Evolutionary conservation across 768 basidiomycete species (phyloP), one percentile per base, ranked within the genome.

Genomic region (Tricholoma sp.): DNA sequence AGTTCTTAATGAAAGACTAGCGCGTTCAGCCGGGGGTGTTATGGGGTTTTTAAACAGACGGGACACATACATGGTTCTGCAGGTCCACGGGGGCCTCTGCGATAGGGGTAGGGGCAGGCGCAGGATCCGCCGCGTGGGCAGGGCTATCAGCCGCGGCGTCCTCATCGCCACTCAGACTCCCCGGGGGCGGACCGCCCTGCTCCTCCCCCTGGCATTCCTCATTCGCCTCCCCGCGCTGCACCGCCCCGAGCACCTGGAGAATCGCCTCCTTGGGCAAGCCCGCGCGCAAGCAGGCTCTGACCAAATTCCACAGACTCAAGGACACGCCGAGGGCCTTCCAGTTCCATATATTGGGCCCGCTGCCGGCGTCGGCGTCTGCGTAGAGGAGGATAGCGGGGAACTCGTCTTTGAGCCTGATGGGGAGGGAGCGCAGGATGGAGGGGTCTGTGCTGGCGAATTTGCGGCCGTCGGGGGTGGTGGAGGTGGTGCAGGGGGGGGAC

Each of bases 251-350:
- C 49, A 91, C 66, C 53, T 79, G 73, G 31, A 88, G 63, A 39
- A 89, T 84, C 2, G 78, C 76, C 4, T 86, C 85, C 68, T 80
- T 87, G 61, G 76, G 68, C 65, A 90, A 64, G 2, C 88, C 87
- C 1, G 76, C 72, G 31, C 75, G 74, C 63, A 91, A 64, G 37
- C 76, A 79, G 0, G 82, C 84, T 44, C 78, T 73, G 4, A 88
- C 86, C 70, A 91, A 76, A 64, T 88, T 87, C 89, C 88, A 91
- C 49, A 91, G 69, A 18, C 81, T 75, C 53, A 76, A 74, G 5
- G 85, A 87, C 15, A 91, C 87, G 3, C 89, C 89, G 65, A 86
- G 74, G 1, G 84, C 82, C 55, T 82, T 82, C 89, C 89, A 91
- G 65, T 82, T 86, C 89, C 89, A 91, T 9, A 87, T 77, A 54